Conservation (phyloP, 441 rosid species). For the Aquilaria agallochum region DNA sequence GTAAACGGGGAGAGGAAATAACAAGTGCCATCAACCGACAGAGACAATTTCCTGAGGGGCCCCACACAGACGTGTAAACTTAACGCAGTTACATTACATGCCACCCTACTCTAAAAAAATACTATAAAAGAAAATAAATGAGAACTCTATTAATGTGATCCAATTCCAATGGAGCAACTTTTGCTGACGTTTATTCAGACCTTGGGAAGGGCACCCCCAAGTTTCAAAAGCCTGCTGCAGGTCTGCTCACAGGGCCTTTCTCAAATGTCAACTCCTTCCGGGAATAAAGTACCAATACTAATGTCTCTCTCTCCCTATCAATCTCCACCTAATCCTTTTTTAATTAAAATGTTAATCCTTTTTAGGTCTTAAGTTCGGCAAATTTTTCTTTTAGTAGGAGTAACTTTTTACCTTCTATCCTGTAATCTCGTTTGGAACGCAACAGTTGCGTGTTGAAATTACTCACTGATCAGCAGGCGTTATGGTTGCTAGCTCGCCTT, state of each 20-base stretch:
- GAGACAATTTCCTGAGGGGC: no score
- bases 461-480: neutral
- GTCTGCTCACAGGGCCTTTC: neutral
- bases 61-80: no score
- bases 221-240: neutral
- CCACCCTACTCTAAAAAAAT: no score
- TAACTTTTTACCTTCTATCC: neutral
- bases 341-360: slow-evolving; percentile 3
- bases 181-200: slow-evolving; percentile 15
- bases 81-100: no score
- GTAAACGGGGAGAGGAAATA: no score
- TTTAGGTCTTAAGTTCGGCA: slow-evolving; percentile 29
- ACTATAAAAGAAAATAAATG: neutral
- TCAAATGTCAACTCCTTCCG: slow-evolving; percentile 39
- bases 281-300: slow-evolving; percentile 12
- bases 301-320: neutral
- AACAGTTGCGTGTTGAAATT: slow-evolving; percentile 18
- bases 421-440: neutral
- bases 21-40: no score
- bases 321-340: slow-evolving; percentile 18
- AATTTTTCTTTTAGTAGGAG: slow-evolving; percentile 5
- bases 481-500: neutral
- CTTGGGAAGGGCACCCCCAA: slow-evolving; percentile 7
- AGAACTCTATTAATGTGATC: no score
- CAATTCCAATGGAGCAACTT: no score